Evolutionary conservation across 2,329 filamentous ascomycete genomes (phyloP).

Genomic region (Sporothrix variecibatus): DNA sequence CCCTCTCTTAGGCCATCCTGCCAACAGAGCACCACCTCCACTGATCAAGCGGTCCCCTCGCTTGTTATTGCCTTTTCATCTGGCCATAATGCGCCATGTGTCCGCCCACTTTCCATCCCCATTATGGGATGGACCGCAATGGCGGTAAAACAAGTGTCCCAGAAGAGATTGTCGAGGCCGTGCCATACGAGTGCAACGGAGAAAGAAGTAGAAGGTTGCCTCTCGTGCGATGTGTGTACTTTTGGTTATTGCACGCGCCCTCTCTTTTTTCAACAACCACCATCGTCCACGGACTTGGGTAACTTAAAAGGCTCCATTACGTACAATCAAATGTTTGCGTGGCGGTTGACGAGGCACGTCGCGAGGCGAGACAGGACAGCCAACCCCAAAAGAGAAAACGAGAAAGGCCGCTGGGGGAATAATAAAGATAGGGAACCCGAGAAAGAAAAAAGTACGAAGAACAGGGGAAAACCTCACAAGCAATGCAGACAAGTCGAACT

Average conservation of each 20-base stretch:
- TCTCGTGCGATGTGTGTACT: neutral
- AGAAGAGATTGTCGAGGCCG: neutral
- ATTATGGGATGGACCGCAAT: neutral
- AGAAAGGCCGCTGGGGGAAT: neutral
- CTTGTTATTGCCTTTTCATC: constrained; percentile 12
- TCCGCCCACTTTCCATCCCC: neutral
- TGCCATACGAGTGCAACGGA: too few relatives aligned
- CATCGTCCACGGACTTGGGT: too few relatives aligned
- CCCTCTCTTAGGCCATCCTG: too few relatives aligned
- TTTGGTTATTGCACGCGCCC: neutral
- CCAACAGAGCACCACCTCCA: neutral
- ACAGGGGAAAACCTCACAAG: neutral
- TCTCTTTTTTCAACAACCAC: neutral
- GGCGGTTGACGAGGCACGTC: neutral
- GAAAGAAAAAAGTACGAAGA: neutral
- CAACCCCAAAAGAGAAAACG: neutral
- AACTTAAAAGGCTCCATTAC: neutral
- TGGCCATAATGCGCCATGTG: neutral
- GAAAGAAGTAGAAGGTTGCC: neutral
- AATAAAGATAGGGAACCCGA: too few relatives aligned
- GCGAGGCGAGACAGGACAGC: neutral
- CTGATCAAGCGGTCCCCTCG: constrained; percentile 11
- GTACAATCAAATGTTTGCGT: neutral
- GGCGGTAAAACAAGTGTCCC: neutral
- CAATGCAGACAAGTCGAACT: neutral